These are phyloP conservation scores for Penicillium dipodomyicola DNA, from an alignment of 495 filamentous ascomycete species.

Conservation along the genomic window DNA sequence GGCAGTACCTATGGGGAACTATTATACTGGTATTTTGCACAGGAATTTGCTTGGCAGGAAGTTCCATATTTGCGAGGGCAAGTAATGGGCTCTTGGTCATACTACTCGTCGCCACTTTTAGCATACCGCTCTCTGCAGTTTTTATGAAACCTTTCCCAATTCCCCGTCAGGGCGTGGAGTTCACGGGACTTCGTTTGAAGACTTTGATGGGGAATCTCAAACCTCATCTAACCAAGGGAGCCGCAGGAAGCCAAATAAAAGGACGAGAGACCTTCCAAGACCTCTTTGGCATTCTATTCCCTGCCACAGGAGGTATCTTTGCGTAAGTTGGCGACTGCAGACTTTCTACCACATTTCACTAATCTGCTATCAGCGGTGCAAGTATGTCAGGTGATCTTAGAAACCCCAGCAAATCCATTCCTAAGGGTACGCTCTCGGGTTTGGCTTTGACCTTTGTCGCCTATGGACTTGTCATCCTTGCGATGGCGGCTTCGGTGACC, in stretches of 20 bases:
- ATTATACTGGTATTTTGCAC: slow-evolving; percentile 71
- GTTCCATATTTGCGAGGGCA: slow-evolving; percentile 73
- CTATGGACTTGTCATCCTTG: slow-evolving; percentile 74
- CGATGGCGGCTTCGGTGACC: slow-evolving; percentile 76
- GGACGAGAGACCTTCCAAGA: slow-evolving; percentile 75
- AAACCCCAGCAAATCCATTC: slow-evolving; percentile 82
- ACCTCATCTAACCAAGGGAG: slow-evolving; percentile 64
- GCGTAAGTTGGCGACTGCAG: slow-evolving; percentile 43
- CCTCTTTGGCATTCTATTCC: slow-evolving; percentile 84
- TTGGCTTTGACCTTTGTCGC: slow-evolving; percentile 71
- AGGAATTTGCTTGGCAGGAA: slow-evolving; percentile 73
- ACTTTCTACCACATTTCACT: slow-evolving; percentile 16
- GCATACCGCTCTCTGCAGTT: slow-evolving; percentile 75
- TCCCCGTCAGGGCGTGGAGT: slow-evolving; percentile 60
- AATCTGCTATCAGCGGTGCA: slow-evolving; percentile 55
- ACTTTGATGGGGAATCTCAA: slow-evolving; percentile 72
- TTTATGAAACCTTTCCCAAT: slow-evolving; percentile 64
- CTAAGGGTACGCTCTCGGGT: slow-evolving; percentile 74
- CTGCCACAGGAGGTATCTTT: slow-evolving; percentile 74
- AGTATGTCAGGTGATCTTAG: slow-evolving; percentile 87
- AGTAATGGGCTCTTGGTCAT: slow-evolving; percentile 77
- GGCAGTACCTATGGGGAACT: slow-evolving; percentile 76
- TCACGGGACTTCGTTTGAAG: slow-evolving; percentile 67
- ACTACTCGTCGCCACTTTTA: slow-evolving; percentile 71
- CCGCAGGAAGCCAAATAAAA: slow-evolving; percentile 62